Evolutionary conservation across 805 yeast genomes (phyloP).

Genomic region (Metschnikowia similis): DNA sequence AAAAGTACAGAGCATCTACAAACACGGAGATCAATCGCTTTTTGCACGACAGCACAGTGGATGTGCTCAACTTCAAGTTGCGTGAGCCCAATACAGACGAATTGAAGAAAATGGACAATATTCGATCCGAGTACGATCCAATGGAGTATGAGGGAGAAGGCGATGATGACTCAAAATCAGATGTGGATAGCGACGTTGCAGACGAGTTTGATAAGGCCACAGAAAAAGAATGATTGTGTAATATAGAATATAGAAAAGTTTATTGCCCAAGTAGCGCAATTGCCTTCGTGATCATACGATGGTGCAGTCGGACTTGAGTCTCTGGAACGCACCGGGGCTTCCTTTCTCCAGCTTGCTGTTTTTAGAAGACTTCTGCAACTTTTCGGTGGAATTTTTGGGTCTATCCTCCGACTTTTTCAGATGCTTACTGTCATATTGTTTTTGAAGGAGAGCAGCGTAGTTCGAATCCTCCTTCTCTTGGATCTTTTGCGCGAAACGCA

Average conservation of each 20-base stretch:
- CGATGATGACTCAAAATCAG: constrained; percentile 34
- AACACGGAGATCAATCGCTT: constrained; percentile 50
- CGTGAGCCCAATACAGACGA: constrained; percentile 75
- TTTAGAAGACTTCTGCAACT: background rate
- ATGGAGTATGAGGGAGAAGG: constrained; percentile 70
- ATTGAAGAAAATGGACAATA: constrained; percentile 59
- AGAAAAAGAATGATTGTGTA: constrained; percentile 18
- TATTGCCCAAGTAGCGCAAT: background rate
- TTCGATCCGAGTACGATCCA: constrained; percentile 71
- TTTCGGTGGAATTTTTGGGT: background rate
- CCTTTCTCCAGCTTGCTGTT: background rate
- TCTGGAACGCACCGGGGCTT: background rate
- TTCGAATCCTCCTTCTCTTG: constrained; percentile 57
- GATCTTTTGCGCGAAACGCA: constrained; percentile 38
- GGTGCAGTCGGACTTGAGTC: background rate
- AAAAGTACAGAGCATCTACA: constrained; percentile 74
- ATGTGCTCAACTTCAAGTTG: constrained; percentile 55
- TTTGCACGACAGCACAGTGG: constrained; percentile 54
- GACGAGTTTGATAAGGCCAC: constrained; percentile 14
- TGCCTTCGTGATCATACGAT: background rate
- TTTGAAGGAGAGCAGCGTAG: constrained; percentile 45
- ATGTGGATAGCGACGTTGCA: constrained; percentile 21
- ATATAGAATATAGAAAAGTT: background rate
- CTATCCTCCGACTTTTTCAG: background rate
- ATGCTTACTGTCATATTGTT: constrained; percentile 20